Evolutionary conservation across 2,329 filamentous ascomycete genomes (phyloP).

Genomic region (Aspergillus neoniger): DNA sequence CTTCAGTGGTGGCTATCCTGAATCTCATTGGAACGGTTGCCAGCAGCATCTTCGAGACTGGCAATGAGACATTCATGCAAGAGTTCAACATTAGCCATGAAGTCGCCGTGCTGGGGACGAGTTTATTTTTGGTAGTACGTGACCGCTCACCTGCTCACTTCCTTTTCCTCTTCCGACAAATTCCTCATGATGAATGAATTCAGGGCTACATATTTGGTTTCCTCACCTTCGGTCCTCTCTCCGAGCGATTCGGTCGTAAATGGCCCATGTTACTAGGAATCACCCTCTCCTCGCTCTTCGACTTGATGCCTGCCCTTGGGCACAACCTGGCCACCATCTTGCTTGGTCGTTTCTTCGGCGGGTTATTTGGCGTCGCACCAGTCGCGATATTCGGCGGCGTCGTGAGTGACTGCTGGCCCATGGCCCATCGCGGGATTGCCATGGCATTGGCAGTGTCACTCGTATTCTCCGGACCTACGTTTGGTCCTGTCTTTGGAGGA

Average conservation of each 20-base stretch:
- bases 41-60: constrained; percentile 5
- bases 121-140: constrained; percentile 7
- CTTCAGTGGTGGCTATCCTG: no score
- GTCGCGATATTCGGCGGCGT: constrained; percentile 46
- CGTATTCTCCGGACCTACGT: constrained; percentile 6
- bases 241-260: constrained; percentile 52
- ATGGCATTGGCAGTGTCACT: constrained; percentile 16
- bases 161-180: no score
- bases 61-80: background rate
- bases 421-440: background rate
- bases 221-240: constrained; percentile 53
- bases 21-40: background rate
- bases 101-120: constrained; percentile 3
- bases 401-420: constrained; percentile 43
- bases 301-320: constrained; percentile 56
- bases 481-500: background rate
- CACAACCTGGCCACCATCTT: constrained; percentile 48
- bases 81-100: background rate
- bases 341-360: constrained; percentile 47
- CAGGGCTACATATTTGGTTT: constrained; percentile 43
- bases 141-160: no score
- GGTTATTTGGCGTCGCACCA: constrained; percentile 46
- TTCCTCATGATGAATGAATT: no score
- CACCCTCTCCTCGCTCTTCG: constrained; percentile 56
- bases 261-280: constrained; percentile 57